phyloP scores from a whole-genome alignment of 495 filamentous ascomycete genomes.

The Trichoderma asperelloides region DNA sequence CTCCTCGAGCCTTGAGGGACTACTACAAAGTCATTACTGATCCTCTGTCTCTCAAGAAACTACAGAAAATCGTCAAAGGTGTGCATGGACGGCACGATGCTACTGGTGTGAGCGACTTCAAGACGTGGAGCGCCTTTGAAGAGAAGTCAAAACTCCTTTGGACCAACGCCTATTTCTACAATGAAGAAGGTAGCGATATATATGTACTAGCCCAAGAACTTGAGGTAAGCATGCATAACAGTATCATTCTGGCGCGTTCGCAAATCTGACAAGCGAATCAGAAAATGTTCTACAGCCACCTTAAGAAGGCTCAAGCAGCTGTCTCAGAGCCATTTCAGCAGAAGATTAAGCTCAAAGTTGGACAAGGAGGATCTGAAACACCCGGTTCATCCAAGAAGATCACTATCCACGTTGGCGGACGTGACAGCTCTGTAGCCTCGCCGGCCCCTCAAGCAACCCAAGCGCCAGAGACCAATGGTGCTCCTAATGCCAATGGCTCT shows the following conservation, averaged over 20 bases:
- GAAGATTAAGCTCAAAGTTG: constrained; percentile 70
- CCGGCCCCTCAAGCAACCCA: constrained; percentile 44
- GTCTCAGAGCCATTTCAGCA: constrained; percentile 57
- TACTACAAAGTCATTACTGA: constrained; percentile 70
- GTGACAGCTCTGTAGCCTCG: constrained; percentile 41
- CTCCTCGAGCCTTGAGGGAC: constrained; percentile 52
- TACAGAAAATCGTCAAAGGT: constrained; percentile 64
- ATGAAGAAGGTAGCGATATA: constrained; percentile 80
- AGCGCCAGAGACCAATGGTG: constrained; percentile 23
- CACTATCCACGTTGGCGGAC: constrained; percentile 44
- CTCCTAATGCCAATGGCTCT: constrained; percentile 17
- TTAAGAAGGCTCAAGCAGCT: constrained; percentile 58
- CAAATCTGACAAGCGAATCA: constrained; percentile 28
- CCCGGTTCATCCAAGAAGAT: constrained; percentile 35
- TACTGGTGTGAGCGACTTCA: constrained; percentile 61
- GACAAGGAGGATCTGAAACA: constrained; percentile 25
- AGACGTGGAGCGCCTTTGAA: constrained; percentile 72
- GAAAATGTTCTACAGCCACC: constrained; percentile 53
- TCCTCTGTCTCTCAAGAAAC: constrained; percentile 59
- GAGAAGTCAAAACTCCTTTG: constrained; percentile 69
- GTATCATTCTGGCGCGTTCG: background rate
- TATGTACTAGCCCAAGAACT: constrained; percentile 61
- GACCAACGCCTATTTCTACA: constrained; percentile 79
- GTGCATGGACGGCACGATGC: constrained; percentile 53
- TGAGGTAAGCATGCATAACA: constrained; percentile 44